Base-by-base conservation (phyloP, 2,329 filamentous ascomycete species). In the Verticillium longisporum region DNA sequence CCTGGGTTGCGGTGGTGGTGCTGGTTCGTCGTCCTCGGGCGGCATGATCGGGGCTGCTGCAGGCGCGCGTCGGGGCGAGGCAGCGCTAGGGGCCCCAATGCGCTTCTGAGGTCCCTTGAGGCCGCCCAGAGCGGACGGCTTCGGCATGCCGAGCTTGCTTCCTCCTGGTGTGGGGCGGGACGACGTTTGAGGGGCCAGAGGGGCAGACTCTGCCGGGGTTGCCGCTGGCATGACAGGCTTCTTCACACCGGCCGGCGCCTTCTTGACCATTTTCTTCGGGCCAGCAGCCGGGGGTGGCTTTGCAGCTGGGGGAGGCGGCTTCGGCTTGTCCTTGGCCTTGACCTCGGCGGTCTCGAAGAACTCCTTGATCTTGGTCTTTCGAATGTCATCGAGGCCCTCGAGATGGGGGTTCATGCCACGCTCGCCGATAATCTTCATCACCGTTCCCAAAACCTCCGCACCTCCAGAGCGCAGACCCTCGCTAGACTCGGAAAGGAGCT, bases 341-440 rank as follows among this genome's bases (percentile, higher is more conserved):
- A 79, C 77, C 64, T 78, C 76, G 14, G 78, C 78, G 1, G 83
- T 82, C 60, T 94, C 90, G 63, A 88, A 90, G 73, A 87, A 98
- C 73, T 99, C 95, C 77, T 96, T 97, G 73, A 98, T 90, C 75
- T 97, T 99, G 64, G 83, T 90, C 78, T 97, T 98, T 63, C 93
- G 86, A 66, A 98, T 98, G 31, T 99, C 95, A 71, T 99, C 95
- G 2, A 99, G 80, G 3, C 92, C 92, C 65, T 97, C 94, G 15
- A 99, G 78, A 72, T 96, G 90, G 9, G 91, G 89, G 54, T 90
- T 92, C 95, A 99, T 99, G 59, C 91, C 91, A 61, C 95, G 87
- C 74, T 99, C 96, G 53, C 95, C 94, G 78, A 98, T 91, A 60
- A 99, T 98, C 78, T 98, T 99, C 95, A 97, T 98, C 57, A 99